These are phyloP conservation scores for Dothideomycetes sp. DNA, from an alignment of 2,329 filamentous ascomycete genomes.

Conservation along the genomic window DNA sequence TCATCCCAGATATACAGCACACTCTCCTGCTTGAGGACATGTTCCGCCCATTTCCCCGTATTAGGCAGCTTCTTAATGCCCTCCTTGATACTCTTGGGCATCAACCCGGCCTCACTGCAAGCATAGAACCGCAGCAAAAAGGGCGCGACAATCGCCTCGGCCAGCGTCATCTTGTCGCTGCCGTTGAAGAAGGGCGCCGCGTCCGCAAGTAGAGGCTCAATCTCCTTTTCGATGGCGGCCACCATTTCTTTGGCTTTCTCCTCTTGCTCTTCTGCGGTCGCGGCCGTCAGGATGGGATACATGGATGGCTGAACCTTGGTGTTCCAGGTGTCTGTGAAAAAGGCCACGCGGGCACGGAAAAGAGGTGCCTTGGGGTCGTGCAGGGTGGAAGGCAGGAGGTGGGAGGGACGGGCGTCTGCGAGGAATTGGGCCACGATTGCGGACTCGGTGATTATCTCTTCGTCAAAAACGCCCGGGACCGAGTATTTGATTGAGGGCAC, in stretches of 20 bases:
- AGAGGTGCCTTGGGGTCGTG: constrained; percentile 45
- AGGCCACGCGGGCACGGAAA: constrained; percentile 53
- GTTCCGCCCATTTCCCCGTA: constrained; percentile 20
- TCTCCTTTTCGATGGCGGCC: constrained; percentile 51
- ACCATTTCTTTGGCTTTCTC: constrained; percentile 41
- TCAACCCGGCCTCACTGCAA: constrained; percentile 42
- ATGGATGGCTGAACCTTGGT: constrained; percentile 45
- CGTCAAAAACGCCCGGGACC: constrained; percentile 27
- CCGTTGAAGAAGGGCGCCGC: constrained; percentile 36
- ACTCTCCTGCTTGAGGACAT: constrained; percentile 36
- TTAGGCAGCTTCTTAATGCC: constrained; percentile 12
- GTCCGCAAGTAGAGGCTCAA: constrained; percentile 56
- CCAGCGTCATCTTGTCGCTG: constrained; percentile 50
- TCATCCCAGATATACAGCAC: constrained; percentile 55
- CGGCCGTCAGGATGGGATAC: constrained; percentile 37
- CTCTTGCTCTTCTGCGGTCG: constrained; percentile 36
- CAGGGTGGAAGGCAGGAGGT: constrained; percentile 48
- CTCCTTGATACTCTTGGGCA: constrained; percentile 38
- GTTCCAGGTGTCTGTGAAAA: constrained; percentile 62
- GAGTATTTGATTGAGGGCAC: constrained; percentile 61
- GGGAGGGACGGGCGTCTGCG: constrained; percentile 57
- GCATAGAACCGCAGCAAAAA: constrained; percentile 53
- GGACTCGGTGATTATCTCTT: constrained; percentile 61
- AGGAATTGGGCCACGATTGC: constrained; percentile 62
- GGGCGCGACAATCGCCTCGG: constrained; percentile 51